Base-by-base conservation (phyloP, 1,284 basidiomycete genomes). In the Fomitopsis schrenkii region DNA sequence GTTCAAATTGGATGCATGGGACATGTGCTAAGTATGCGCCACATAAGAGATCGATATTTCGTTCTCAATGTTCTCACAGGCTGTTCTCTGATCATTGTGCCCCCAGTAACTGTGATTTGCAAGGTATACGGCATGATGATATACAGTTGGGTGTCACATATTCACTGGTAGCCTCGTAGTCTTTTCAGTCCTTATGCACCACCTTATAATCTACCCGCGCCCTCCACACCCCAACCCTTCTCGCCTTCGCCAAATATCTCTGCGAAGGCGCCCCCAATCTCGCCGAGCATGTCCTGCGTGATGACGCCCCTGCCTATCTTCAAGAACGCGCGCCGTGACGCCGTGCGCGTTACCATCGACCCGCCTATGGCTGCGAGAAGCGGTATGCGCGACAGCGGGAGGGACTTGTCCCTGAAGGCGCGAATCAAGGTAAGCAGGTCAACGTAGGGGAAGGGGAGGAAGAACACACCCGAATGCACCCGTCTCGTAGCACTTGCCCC, bases 401-500 rank as follows among this genome's bases (percentile, higher is more conserved):
- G 78, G 52, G 72, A 77, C 60, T 75, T 74, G 67, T 86, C 84
- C 30, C 82, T 83, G 54, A 42, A 55, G 30, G 30, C 5, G 30
- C 30, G 8, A 33, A 33, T 36, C 22, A 57, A 58, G 28, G 38
- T 54, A 40, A 53, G 68, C 40, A 33, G 55, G 6, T n/a, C 22
- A 59, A 28, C 62, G 53, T 53, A 30, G 10, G 57, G n/a, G 22
- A 5, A n/a, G 7, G 6, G 10, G 12, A 15, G 5, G 1, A 38
- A 19, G 15, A 38, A 14, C 81, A 64, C 63, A 88, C 85, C 87
- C 88, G 68, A 89, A 95, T 1, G 83, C 82, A 7, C 93, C 93
- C 45, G 87, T 84, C 68, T 94, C 91, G 74, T 93, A 98, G 69
- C 93, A 94, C 73, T 91, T 91, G 2, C 91, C 94, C 96, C 97